Evolutionary conservation across 2,329 filamentous ascomycete species (phyloP), one percentile per base, ranked within the genome.

Genomic region (Escovopsis weberi): DNA sequence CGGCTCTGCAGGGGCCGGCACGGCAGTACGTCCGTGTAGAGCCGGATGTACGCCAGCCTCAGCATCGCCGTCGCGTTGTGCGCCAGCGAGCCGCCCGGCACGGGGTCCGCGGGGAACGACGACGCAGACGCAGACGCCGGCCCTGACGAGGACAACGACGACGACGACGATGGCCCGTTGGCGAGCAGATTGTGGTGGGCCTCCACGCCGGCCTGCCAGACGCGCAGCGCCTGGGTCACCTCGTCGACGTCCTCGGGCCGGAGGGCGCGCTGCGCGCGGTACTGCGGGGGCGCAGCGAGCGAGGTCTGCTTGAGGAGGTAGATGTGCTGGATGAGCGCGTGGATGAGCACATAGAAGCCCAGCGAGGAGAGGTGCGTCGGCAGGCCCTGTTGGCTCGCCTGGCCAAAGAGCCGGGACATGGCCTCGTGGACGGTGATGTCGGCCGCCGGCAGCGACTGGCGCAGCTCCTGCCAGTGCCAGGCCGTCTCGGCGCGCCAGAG

Each of bases 241-340:
- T 75, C 70, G 33, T 76, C 72, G 3, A 76, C 67, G 44, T 78
- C 72, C 37, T 75, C 70, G 0, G 65, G 60, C 38, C 69, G 68
- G 47, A 77, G 53, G 0, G 66, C 69, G 26, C 70, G 61, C 33
- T 72, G 67, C 2, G 64, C 59, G 18, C 70, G 70, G 43, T 70
- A 74, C 1, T 66, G 64, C 2, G 68, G 64, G 1, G 66, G 61
- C 2, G 64, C 58, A 2, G 66, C 65, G 39, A 77, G 68, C 0
- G 70, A 74, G 0, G 74, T 76, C 52, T 81, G 75, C 50, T 81
- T 80, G 19, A 82, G 58, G 33, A 84, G 65, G 55, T 80, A 85
- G 12, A 85, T 78, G 47, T 84, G 79, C 51, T 85, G 81, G 10
- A 85, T 70, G 23, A 86, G 57, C 4, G 79, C 80, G 52, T 85